Conservation (phyloP, 192 early-diverging fungal genomes). For the Coemansia aciculifera region DNA sequence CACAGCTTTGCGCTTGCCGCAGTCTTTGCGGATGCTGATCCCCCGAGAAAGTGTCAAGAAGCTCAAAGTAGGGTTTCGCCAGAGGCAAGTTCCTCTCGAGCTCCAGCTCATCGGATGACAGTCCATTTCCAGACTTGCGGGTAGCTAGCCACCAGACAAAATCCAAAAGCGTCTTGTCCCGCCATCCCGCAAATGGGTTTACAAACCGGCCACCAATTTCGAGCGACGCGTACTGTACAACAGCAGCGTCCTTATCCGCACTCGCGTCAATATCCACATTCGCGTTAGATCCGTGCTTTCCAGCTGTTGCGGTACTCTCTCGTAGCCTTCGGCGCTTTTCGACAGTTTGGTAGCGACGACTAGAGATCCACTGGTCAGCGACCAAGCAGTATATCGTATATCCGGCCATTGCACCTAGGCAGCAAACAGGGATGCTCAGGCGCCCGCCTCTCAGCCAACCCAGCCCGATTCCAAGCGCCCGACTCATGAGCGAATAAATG, state of each 20-base stretch:
- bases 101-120: constrained; percentile 22
- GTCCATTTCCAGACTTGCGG: constrained; percentile 41
- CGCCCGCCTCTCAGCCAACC: constrained; percentile 36
- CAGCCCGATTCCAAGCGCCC: constrained; percentile 37
- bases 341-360: constrained; percentile 22
- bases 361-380: constrained; percentile 41
- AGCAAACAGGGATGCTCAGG: constrained; percentile 28
- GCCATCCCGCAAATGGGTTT: constrained; percentile 53
- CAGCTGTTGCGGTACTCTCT: not conserved
- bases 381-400: constrained; percentile 36
- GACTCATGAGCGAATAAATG: constrained; percentile 22
- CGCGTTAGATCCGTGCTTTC: not conserved
- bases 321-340: constrained; percentile 15
- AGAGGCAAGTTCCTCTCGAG: constrained; percentile 39
- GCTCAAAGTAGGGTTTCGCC: constrained; percentile 24
- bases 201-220: constrained; percentile 50
- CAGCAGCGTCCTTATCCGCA: not conserved
- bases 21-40: not conserved
- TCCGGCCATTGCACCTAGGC: constrained; percentile 43
- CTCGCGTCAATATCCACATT: not conserved
- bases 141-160: constrained; percentile 50
- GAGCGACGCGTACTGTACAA: constrained; percentile 24
- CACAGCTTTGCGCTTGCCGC: not conserved
- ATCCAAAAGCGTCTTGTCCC: constrained; percentile 55
- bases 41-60: constrained; percentile 24